phyloP scores from a whole-genome alignment of 352 stramenopile genomes.

The Phytophthora cryptogea region DNA sequence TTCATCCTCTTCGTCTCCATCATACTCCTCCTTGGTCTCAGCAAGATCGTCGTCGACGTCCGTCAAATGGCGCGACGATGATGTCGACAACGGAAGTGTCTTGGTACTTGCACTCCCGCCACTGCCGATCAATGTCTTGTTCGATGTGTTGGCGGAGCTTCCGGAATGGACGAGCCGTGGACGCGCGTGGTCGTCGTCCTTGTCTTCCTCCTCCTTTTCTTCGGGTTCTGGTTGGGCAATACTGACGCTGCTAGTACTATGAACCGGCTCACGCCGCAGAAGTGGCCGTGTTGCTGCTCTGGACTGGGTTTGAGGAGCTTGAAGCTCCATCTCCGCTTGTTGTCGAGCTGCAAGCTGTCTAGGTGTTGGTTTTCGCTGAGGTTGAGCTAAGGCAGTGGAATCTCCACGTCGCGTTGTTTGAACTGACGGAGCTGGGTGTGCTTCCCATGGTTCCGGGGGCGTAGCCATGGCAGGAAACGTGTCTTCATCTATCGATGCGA shows the following conservation, averaged over 20 bases:
- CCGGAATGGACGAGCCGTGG: slow-evolving; percentile 35
- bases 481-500: slow-evolving; percentile 40
- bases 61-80: slow-evolving; percentile 47
- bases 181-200: slow-evolving; percentile 35
- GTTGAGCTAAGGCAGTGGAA: background rate
- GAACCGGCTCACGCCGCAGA: slow-evolving; percentile 27
- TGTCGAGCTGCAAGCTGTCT: slow-evolving; percentile 22
- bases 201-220: slow-evolving; percentile 27
- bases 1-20: slow-evolving; percentile 47
- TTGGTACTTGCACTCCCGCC: slow-evolving; percentile 56
- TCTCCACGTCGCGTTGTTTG: slow-evolving; percentile 17
- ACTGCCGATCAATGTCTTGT: slow-evolving; percentile 52
- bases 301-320: slow-evolving; percentile 17
- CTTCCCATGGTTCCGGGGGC: slow-evolving; percentile 12
- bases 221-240: slow-evolving; percentile 18
- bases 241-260: slow-evolving; percentile 36
- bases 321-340: slow-evolving; percentile 17
- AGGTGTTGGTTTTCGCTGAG: slow-evolving; percentile 22
- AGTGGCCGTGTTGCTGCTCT: slow-evolving; percentile 32
- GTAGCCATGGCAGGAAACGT: slow-evolving; percentile 24
- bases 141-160: slow-evolving; percentile 47
- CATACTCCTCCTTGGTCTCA: slow-evolving; percentile 40
- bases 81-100: slow-evolving; percentile 53
- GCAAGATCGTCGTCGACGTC: slow-evolving; percentile 40
- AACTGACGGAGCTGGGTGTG: background rate